Base-by-base conservation (phyloP, 805 yeast species). In the Maudiozyma pseudohumilis region DNA sequence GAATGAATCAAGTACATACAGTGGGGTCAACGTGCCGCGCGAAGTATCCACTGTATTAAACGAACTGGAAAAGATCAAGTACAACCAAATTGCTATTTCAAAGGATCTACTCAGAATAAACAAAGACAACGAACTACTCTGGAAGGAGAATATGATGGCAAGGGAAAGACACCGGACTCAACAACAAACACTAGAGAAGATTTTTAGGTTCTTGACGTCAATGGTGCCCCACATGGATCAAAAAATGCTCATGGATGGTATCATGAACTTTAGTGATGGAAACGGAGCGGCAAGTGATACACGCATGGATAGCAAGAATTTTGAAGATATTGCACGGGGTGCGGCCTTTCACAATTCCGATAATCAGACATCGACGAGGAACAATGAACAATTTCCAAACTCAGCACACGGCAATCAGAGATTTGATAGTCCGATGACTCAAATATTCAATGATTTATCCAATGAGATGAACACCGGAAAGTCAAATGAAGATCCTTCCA, bases 151-250 rank as follows among this genome's bases (percentile, higher is more conserved):
- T 51, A 78, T 71, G 55, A 63, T 77, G 40, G 80, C 89, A 5
- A 69, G 96, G 38, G 96, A 89, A 56, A 74, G 88, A 45, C 84
- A 88, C 58, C 75, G 80, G 49, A 70, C 78, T 24, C 97, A 92
- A 56, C 77, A 89, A 29, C 89, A 83, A 44, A 85, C 95, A 17
- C 67, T 92, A 39, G 94, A 87, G 46, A 81, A 84, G 45, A 89
- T 92, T 35, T 62, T 92, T 50, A 74, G 92, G 48, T 89, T 92
- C 47, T 66, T 92, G 50, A 94, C 96, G 2, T 74, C 88, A 5
- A 72, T 89, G 29, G 48, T 49, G 26, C 57, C 59, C 29, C 56
- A 52, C 31, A 40, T 52, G 43, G 58, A 53, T 35, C 56, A 52
- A 39, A 53, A 50, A 32, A 45, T 52, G 53, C 42, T 53, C 31